Base-by-base conservation (phyloP, 176 grass and related monocot species). In the Tillandsia leiboldiana region DNA sequence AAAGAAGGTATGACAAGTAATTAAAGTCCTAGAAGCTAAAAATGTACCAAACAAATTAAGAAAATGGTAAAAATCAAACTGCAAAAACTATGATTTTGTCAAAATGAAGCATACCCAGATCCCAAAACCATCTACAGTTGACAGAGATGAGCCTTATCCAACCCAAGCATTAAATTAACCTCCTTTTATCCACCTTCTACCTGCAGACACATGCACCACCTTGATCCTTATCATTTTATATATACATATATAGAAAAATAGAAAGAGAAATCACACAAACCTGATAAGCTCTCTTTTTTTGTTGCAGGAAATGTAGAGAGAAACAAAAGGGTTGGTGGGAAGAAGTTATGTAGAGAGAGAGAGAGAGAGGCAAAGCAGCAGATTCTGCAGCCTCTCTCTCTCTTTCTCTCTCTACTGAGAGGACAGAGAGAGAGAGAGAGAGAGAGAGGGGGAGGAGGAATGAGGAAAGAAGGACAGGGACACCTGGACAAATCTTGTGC, bases 121-220 rank as follows among this genome's bases (percentile, higher is more conserved):
- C 65, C 65, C 65, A 18, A 49, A 49, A 67, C 29, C 64, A 17
- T 33, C 64, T 48, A 28, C 3, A 7, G 12, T 14, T 48, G 26
- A 33, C 28, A 66, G 11, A 51, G 22, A 8, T 53, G 23, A 51
- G 13, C 53, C 50, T 70, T 26, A 29, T 51, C 50, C 50, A 70
- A 51, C 20, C 18, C 18, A 6, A 52, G 50, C 50, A 73, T 56
- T 48, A 66, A 73, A 79, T 27, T 33, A 72, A 72, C 67, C n/a
- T 14, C 26, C 61, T 14, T 67, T 53, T 63, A 42, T 65, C 48
- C 64, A 65, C 42, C 29, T 51, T 67, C 49, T 70, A 80, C 49
- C 77, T 73, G 50, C 61, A 72, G 61, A 73, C 70, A 80, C 70
- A 70, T 80, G 77, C 77, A 65, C 69, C 70, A 20, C 48, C n/a